Percentiles rank a stretch among this genome's conserved stretches.
These are phyloP conservation scores for Akebia trifoliata DNA, from an alignment of 164 flowering plant genomes.

Conservation along the genomic window DNA sequence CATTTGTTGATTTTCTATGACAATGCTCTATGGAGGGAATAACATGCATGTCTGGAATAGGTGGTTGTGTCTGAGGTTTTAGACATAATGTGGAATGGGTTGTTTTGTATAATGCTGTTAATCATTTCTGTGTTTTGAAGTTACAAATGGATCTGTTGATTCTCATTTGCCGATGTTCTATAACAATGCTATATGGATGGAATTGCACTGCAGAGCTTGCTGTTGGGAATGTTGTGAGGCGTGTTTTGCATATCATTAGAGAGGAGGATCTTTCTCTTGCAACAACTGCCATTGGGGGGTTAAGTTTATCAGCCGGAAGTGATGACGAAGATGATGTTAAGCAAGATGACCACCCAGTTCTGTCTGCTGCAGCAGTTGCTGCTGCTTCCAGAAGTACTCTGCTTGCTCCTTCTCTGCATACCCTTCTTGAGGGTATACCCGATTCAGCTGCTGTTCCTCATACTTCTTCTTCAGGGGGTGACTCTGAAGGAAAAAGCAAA, in stretches of 20 bases:
- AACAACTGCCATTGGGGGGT: slow-evolving; percentile 66
- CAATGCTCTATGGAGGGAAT: no score
- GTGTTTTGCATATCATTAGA: slow-evolving; percentile 85
- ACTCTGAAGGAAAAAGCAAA: slow-evolving; percentile 96
- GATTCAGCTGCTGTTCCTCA: slow-evolving; percentile 62
- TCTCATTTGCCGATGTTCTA: neutral
- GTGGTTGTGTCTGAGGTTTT: no score
- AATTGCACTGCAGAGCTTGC: slow-evolving; percentile 86
- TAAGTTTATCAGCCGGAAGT: slow-evolving; percentile 62
- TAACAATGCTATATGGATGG: slow-evolving; percentile 15
- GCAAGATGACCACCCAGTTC: slow-evolving; percentile 41
- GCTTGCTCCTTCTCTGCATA: slow-evolving; percentile 91
- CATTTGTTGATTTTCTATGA: no score
- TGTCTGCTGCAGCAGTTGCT: slow-evolving; percentile 89
- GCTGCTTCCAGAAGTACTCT: slow-evolving; percentile 87
- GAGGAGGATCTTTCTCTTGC: slow-evolving; percentile 95
- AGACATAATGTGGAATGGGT: no score
- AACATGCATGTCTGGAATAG: no score
- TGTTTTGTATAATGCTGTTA: no score
- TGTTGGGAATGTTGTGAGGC: slow-evolving; percentile 95
- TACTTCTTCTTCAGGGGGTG: slow-evolving; percentile 89
- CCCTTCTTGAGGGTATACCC: slow-evolving; percentile 86
- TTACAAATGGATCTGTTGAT: no score
- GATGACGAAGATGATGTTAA: slow-evolving; percentile 75
- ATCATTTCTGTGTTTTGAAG: no score